Base-by-base conservation (phyloP, 2,329 filamentous ascomycete species). In the Graphium sp. region DNA sequence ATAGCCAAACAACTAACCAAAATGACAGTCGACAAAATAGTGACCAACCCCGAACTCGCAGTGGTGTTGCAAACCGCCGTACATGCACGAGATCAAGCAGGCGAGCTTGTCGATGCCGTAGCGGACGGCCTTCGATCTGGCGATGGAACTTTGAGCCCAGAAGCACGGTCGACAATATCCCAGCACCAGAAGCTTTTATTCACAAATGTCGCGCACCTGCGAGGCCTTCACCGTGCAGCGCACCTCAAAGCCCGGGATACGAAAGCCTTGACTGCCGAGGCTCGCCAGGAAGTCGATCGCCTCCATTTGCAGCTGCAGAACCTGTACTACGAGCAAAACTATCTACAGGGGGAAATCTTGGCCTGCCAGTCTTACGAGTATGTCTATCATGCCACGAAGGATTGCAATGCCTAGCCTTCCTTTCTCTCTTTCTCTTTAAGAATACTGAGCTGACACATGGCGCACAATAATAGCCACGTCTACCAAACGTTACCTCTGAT, bases 231-330 rank as follows among this genome's bases (percentile, higher is more conserved):
- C 48, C 74, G 89, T 17, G 67, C 77, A 37, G 83, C 84, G 7
- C 73, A 85, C 38, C 66, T 93, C 41, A 66, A 72, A 18, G 81
- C 84, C 18, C 74, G 89, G 38, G 73, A 83, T 40, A 93, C 85
- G 10, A 95, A 95, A 50, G 63, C 78, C 30, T 62, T 72, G 40
- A 95, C 89, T 1, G 78, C 82, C 18, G 83, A 93, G 49, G 80
- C 79, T 27, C 73, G 85, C 27, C 80, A 87, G 42, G 83, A 93
- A 52, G 83, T 95, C 37, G 89, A 98, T 48, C 72, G 76, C 28
- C 62, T 98, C 35, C 85, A 95, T 47, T 63, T 98, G 21, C 81
- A 92, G 45, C 63, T 98, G 31, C 87, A 95, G 53, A 98, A 98
- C 45, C 58, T 98, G 6, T 91, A 89, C 50, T 98, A 98, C 46